Conservation (phyloP, 371 early-diverging fungal genomes). For the Mucor racemosus region DNA sequence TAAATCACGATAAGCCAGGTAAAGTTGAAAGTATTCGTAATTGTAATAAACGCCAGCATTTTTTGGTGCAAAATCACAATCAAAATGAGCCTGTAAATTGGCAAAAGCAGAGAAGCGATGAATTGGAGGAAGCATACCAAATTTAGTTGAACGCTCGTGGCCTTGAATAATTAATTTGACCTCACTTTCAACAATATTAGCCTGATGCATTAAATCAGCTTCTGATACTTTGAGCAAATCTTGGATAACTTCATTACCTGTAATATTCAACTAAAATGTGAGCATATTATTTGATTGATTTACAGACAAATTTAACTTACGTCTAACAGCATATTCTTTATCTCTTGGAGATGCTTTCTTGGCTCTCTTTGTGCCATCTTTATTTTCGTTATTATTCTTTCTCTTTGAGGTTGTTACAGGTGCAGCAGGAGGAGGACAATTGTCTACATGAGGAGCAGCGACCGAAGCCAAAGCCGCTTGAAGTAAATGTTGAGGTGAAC, state of each 20-base stretch:
- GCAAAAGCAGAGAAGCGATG: constrained; percentile 54
- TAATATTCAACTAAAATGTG: neutral
- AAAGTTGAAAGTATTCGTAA: constrained; percentile 54
- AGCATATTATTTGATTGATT: neutral
- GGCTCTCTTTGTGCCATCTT: constrained; percentile 32
- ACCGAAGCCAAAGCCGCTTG: constrained; percentile 55
- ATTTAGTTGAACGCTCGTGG: constrained; percentile 40
- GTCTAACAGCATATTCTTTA: constrained; percentile 50
- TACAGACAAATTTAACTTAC: constrained; percentile 23
- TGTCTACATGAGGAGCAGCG: constrained; percentile 14
- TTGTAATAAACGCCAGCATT: constrained; percentile 58
- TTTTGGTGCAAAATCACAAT: constrained; percentile 56
- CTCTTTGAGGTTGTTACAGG: constrained; percentile 15
- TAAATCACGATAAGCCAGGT: constrained; percentile 48
- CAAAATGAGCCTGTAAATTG: constrained; percentile 52
- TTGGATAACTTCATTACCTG: constrained; percentile 49
- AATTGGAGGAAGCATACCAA: constrained; percentile 41
- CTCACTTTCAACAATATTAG: constrained; percentile 47
- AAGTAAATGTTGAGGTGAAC: constrained; percentile 45
- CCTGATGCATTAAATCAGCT: constrained; percentile 50
- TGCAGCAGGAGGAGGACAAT: constrained; percentile 11
- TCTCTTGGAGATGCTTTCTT: constrained; percentile 49
- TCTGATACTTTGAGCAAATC: constrained; percentile 50
- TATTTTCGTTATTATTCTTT: constrained; percentile 24
- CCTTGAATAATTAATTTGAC: constrained; percentile 50